Conservation (phyloP, 257 asterid species). For the Solanum commersonii region DNA sequence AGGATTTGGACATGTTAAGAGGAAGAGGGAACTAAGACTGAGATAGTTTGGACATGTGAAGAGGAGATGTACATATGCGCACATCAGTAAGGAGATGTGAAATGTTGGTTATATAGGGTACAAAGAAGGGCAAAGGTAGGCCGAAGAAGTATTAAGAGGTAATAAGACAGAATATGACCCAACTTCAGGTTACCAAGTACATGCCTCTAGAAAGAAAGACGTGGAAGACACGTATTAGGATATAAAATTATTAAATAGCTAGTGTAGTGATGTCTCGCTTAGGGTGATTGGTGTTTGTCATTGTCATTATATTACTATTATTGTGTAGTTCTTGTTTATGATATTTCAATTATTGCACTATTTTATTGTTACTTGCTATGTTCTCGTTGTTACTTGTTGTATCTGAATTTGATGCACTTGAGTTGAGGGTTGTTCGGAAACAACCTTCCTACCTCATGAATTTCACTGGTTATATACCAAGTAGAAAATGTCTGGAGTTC, state of each 20-base stretch:
- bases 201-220: no score
- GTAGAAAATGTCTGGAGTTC: neutral
- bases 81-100: neutral
- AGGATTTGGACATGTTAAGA: neutral
- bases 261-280: neutral
- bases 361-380: neutral
- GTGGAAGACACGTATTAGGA: no score
- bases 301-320: no score
- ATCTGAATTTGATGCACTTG: neutral
- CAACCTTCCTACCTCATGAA: no score
- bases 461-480: no score
- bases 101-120: neutral
- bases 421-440: no score
- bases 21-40: no score
- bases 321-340: neutral
- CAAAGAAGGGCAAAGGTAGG: fast-evolving
- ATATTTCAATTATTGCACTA: neutral
- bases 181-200: no score
- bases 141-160: neutral
- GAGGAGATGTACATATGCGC: no score
- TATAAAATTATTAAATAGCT: no score
- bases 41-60: no score
- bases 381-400: neutral
- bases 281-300: neutral
- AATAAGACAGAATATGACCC: neutral